Base-by-base conservation (phyloP, 2,329 filamentous ascomycete species). In the Fusarium aywerte region DNA sequence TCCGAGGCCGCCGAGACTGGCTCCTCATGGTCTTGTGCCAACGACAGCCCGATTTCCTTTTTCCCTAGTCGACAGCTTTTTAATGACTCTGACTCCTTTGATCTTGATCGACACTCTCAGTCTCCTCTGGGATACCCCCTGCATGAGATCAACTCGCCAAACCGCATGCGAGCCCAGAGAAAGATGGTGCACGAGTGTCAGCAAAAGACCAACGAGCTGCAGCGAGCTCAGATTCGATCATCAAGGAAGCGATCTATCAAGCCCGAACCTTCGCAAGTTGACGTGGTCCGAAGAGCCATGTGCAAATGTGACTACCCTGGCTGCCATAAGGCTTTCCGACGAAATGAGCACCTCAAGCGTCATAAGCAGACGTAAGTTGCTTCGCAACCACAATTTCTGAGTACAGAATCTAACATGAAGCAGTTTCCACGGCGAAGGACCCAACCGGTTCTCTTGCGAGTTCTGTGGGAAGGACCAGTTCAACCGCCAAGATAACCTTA, bases 321-420 rank as follows among this genome's bases (percentile, higher is more conserved):
- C 27, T 87, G 84, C 72, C 72, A 79, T 66, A 82, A 82, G 67
- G 80, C 80, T 0, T 86, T 84, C 61, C 82, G 83, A 67, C 79
- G 85, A 55, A 82, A 82, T 23, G 85, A 87, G 73, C 85, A 87
- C 63, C 75, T 87, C 18, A 87, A 86, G 76, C 80, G 85, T 27
- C 85, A 87, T 70, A 78, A 82, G 50, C 79, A 80, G 52, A 83
- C 82, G 84, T 86, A 70, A 78, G 83, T 80, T 25, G 44, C 27
- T 32, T 20, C n/a, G 3, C 1, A 20, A 20, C 32, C 20, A 3
- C 10, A 11, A 29, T 29, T 13, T 33, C 5, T 7, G 18, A 45
- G 29, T 10, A 43, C 15, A 10, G 18, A 32, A 18, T 8, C 51
- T 69, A 39, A 65, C 33, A 38, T 7, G 11, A 25, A 11, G n/a